Conservation (phyloP, 352 stramenopile genomes). For the Globisporangium alternatum region DNA sequence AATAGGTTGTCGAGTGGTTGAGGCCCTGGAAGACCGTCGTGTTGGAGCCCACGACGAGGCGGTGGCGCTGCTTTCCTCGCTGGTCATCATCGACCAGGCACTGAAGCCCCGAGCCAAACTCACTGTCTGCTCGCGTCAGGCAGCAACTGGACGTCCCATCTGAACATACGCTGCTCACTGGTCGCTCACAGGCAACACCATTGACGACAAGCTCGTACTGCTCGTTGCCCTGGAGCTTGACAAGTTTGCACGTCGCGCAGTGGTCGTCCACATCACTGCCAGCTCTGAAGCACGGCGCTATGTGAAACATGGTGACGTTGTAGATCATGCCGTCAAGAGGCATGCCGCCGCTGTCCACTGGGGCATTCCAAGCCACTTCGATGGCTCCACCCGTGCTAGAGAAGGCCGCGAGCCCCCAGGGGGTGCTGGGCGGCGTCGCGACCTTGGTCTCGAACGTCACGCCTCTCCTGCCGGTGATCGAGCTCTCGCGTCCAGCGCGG, state of each 20-base stretch:
- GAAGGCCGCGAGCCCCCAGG: conserved; percentile 26
- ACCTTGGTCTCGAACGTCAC: conserved; percentile 41
- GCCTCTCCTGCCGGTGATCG: conserved; percentile 12
- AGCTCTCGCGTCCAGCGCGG: conserved; percentile 24
- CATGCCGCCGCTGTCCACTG: conserved; percentile 35
- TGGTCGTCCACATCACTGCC: neutral
- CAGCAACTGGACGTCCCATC: conserved; percentile 47
- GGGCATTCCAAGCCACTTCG: conserved; percentile 51
- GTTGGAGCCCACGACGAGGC: conserved; percentile 32
- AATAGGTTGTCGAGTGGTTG: conserved; percentile 49
- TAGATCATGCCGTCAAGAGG: conserved; percentile 35
- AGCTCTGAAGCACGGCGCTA: conserved; percentile 31
- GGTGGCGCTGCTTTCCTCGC: conserved; percentile 7
- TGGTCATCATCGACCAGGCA: conserved; percentile 19
- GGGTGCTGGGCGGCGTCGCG: conserved; percentile 28
- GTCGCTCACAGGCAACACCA: conserved; percentile 18
- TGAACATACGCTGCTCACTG: conserved; percentile 21
- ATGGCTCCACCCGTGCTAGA: conserved; percentile 39
- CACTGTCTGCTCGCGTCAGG: conserved; percentile 23
- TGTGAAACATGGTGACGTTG: conserved; percentile 34
- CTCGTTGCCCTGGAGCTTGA: conserved; percentile 20
- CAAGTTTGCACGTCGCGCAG: conserved; percentile 34
- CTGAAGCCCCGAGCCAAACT: conserved; percentile 15
- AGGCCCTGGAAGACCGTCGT: conserved; percentile 37
- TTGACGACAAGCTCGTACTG: conserved; percentile 25